Evolutionary conservation across 73 alveolate species (phyloP), one percentile per base, ranked within the genome.

Genomic region (Paraurostyla sp.): DNA sequence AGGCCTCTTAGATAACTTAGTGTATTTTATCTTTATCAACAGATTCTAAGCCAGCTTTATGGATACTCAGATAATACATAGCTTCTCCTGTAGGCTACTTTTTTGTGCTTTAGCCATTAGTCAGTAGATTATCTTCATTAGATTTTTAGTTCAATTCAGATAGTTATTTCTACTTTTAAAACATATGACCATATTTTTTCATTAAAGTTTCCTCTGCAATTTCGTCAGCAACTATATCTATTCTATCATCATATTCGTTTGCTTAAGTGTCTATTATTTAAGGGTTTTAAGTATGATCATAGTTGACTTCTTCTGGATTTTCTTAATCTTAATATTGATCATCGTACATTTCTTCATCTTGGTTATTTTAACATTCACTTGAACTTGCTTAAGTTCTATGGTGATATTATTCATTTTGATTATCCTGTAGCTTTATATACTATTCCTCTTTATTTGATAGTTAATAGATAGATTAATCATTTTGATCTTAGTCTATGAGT

Each of bases 11-110:
- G 18, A 95, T 95, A 18, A 84, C 71, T 73, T 92, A 38, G 33
- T 94, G 83, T 6, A 95, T 78, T 59, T 75, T 63, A 1, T 91
- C 97, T 9, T 92, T 92, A 50, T 95, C 98, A 38, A 88, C 80
- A 15, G 60, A 68, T 23, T 89, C 91, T 51, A 96, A 76, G 0
- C 99, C 98, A 30, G 98, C 98, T 69, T 96, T 96, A 20, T 80
- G 87, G 33, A 73, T 43, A 73, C 87, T 73, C 16, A 73, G 27
- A 30, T 73, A 73, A 38, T 73, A 73, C 71, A 30, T 13, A 7
- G 87, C 23, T 73, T 73, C 87, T n/a, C n/a, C n/a, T n/a, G n/a
- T n/a, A 7, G 87, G 87, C 9, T 36, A 56, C 32, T 15, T 33
- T 35, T 38, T 33, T 35, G 9, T 18, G 25, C 46, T 58, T 38